Conservation (phyloP, 2,329 filamentous ascomycete genomes). For the Xylariaceae sp. region DNA sequence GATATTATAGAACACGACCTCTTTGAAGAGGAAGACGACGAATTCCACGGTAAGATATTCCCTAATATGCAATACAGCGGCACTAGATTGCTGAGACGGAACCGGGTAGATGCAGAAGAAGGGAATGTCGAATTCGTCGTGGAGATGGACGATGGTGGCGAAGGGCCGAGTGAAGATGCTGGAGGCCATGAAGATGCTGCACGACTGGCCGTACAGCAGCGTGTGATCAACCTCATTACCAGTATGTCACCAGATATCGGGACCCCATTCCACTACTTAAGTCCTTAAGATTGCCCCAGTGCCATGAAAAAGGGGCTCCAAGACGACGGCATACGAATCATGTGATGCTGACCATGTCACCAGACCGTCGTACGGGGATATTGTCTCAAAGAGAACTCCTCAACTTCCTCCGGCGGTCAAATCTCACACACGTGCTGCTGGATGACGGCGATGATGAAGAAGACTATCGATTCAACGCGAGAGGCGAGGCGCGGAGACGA, state of each 20-base stretch:
- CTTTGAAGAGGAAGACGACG: slow-evolving; percentile 26
- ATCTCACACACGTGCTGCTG: slow-evolving; percentile 33
- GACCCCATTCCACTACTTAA: too few species aligned
- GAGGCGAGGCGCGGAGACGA: slow-evolving; percentile 41
- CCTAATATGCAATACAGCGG: background rate
- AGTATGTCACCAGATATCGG: slow-evolving; percentile 19
- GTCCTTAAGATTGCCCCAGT: too few species aligned
- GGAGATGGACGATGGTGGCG: slow-evolving; percentile 24
- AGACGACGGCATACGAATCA: too few species aligned
- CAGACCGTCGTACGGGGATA: slow-evolving; percentile 20
- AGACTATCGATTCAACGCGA: slow-evolving; percentile 29
- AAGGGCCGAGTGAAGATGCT: slow-evolving; percentile 16
- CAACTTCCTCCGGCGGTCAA: slow-evolving; percentile 34
- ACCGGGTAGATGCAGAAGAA: slow-evolving; percentile 23
- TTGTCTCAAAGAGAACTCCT: slow-evolving; percentile 35
- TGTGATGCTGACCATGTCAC: slow-evolving; percentile 23
- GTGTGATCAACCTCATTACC: slow-evolving; percentile 24
- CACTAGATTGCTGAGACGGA: slow-evolving; percentile 9
- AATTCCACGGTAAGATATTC: slow-evolving; percentile 24
- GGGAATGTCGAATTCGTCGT: slow-evolving; percentile 24
- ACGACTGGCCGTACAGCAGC: slow-evolving; percentile 12
- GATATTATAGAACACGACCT: slow-evolving; percentile 20
- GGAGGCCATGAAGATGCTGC: slow-evolving; percentile 13
- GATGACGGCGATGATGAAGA: slow-evolving; percentile 29
- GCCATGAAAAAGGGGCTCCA: too few species aligned